Percentiles rank a stretch among this genome's conserved stretches.
Evolutionary conservation across 2,329 filamentous ascomycete genomes (phyloP).

Genomic region (Botrytis elliptica): DNA sequence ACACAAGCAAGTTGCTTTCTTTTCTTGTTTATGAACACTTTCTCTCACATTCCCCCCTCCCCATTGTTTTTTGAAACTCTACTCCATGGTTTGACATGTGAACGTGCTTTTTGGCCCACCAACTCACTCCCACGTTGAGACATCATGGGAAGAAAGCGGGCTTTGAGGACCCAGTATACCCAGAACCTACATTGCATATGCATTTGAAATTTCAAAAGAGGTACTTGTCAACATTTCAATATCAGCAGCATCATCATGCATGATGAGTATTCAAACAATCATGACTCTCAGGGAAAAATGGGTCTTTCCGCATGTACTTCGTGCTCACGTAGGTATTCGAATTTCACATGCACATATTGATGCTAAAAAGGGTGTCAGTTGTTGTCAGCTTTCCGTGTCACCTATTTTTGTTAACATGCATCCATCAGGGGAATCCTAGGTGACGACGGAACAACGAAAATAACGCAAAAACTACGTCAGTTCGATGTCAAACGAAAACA

Average conservation of each 20-base stretch:
- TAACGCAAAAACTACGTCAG: not conserved
- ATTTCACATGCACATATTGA: not conserved
- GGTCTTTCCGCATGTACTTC: not conserved
- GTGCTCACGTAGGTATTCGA: not conserved
- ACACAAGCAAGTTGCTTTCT: not conserved
- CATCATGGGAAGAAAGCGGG: not conserved
- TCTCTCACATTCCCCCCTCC: not conserved
- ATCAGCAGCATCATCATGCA: constrained; percentile 8
- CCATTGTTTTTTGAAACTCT: not conserved
- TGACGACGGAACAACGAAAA: not conserved
- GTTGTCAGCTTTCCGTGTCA: constrained; percentile 7
- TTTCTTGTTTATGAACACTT: not conserved
- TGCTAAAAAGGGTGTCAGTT: not conserved
- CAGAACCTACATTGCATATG: constrained; percentile 9
- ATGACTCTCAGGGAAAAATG: not conserved
- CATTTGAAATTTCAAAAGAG: not conserved
- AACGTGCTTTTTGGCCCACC: not conserved
- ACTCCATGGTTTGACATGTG: constrained; percentile 2
- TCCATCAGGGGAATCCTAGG: not conserved
- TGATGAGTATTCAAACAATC: not conserved
- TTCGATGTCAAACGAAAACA: not conserved
- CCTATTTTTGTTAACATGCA: constrained; percentile 2
- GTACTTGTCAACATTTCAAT: not conserved
- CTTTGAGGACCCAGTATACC: not conserved
- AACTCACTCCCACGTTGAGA: not conserved